Evolutionary conservation across 139 green algal species (phyloP).

Genomic region (Chlamydomonas sphaeroides): DNA sequence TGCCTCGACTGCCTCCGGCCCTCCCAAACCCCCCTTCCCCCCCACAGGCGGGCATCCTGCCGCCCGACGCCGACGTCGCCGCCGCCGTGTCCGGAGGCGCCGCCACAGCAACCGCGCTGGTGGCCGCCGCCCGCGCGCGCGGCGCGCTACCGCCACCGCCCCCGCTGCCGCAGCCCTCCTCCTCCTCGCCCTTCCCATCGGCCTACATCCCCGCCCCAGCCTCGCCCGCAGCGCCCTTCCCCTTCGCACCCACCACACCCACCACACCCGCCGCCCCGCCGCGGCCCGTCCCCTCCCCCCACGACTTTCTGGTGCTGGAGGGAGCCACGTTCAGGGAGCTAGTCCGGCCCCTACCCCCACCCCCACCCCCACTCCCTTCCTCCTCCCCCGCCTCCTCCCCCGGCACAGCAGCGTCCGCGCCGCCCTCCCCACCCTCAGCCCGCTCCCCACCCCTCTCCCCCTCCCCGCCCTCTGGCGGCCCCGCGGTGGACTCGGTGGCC

Average conservation of each 20-base stretch:
- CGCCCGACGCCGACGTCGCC: background rate
- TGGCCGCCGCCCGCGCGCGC: background rate
- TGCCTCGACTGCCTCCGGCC: no score
- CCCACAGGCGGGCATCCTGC: constrained; percentile 91
- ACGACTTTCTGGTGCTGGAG: background rate
- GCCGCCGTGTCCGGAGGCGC: background rate
- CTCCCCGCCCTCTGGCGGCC: no score
- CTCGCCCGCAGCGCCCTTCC: background rate
- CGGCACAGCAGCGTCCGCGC: background rate
- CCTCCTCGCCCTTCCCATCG: background rate
- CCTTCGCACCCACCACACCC: background rate
- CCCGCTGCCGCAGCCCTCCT: no score
- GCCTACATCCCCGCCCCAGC: background rate
- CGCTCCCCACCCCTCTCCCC: no score
- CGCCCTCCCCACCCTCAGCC: background rate
- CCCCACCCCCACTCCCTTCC: no score
- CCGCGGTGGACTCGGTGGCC: background rate
- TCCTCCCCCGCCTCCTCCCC: no score
- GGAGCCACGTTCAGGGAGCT: constrained; percentile 67
- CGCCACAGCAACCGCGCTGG: background rate
- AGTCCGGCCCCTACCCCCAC: constrained; percentile 48
- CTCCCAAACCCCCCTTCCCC: no score
- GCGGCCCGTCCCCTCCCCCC: background rate
- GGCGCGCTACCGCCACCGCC: no score
- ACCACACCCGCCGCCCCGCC: no score